Base-by-base conservation (phyloP, 129 eudicot genomes). In the Apium graveolens region DNA sequence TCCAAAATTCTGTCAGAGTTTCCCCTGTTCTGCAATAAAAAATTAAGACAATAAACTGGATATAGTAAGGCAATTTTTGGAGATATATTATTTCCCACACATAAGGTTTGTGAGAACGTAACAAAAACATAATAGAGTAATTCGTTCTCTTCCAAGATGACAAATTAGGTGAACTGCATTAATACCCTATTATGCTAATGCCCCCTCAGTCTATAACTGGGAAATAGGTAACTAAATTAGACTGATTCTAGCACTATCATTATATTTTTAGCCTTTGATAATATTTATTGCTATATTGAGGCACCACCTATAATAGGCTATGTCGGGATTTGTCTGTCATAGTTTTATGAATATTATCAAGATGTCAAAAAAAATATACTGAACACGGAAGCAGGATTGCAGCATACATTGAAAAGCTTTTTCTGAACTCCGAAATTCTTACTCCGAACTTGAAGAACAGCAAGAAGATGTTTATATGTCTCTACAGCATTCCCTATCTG, bases 381-480 rank as follows among this genome's bases (percentile, higher is more conserved):
- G 21, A 42, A 74, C 48, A 44, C 62, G n/a, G 18, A 74, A 78
- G 37, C 18, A 24, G 21, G 79, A 42, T 4, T 29, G 20, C 37
- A 68, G 42, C 81, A 60, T 80, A 90, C 96, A 87, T 87, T 87
- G 17, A 82, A 71, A 21, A 86, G 70, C 81, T 86, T 90, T 73
- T 87, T 86, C 24, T 87, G 88, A 48, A 70, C 51, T 31, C 87
- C 84, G 76, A 86, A 90, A 80, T 87, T 87, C 84, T 94, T 91
- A 70, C 80, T 89, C 60, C 84, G 90, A 69, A 91, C 97, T 87
- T 94, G 98, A 84, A 94, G 93, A 80, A 94, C 86, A 4, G 98
- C 98, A 83, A 94, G 96, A 77, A 94, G 90, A 74, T 87, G 91
- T 51, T 97, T 91, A 83, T 94, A 94, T 5, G 97, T 91, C 78